Base-by-base conservation (phyloP, 352 stramenopile genomes). In the Phytophthora agathidicida region DNA sequence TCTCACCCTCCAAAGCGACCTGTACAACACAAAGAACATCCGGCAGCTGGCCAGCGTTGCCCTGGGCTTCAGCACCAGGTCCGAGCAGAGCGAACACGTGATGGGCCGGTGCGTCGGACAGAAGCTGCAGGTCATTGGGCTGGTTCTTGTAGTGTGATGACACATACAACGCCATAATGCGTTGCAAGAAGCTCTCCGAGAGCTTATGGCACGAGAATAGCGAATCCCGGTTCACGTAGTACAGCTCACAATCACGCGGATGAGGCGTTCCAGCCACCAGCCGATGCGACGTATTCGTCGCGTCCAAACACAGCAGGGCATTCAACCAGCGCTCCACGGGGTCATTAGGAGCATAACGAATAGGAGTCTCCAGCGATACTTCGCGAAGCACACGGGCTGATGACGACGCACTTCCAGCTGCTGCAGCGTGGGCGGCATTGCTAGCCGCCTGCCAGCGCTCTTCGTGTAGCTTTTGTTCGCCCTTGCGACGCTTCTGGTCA, bases 81-180 rank as follows among this genome's bases (percentile, higher is more conserved):
- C 96, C 97, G 5, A 99, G 74, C 4, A 99, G 83, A 22, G 98
- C 97, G 74, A 99, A 99, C 9, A 99, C 86, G 57, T 97, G 90
- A 68, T 99, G 98, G 9, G 97, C 96, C 1, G 98, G 98, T 11
- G 97, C 97, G 74, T 99, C 98, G 23, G 91, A 98, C 5, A 99
- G 82, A 68, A 99, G 82, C 82, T 99, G 97, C 37, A 99, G 77
- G 79, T 99, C 98, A 72, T 99, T 99, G 10, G 98, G 98, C 63
- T 97, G 94, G 77, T 99, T 99, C 72, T 99, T 99, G 91, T 99
- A 99, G 80, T 99, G 98, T 23, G 97, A 98, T 37, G 95, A 96
- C 37, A 98, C 98, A 68, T 99, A 99, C 7, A 99, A 81, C 26
- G 88, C 75, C 93, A 97, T 97, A 48, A 98, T 86, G 26, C 91